A percentile compares a stretch with the other conserved stretches of the same genome.
Evolutionary conservation across 2,329 filamentous ascomycete species (phyloP).

Genomic region (Stagonosporopsis chrysanthemi): DNA sequence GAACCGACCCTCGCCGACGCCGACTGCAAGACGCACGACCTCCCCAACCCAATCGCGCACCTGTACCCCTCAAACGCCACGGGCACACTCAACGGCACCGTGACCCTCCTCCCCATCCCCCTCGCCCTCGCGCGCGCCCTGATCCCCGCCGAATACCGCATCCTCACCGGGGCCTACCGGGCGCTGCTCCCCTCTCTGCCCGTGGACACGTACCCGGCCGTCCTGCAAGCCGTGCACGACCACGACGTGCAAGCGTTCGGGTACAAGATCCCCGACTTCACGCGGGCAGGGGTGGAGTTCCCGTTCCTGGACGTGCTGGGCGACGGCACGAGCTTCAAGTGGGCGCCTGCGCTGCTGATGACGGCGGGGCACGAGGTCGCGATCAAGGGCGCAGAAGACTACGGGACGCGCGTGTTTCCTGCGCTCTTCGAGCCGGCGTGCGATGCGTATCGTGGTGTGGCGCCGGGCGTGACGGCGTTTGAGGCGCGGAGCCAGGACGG

Average conservation of each 20-base stretch:
- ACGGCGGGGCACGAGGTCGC: constrained; percentile 54
- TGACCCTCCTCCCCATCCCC: constrained; percentile 61
- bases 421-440: constrained; percentile 58
- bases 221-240: constrained; percentile 60
- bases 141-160: constrained; percentile 59
- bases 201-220: constrained; percentile 61
- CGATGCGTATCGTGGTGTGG: constrained; percentile 55
- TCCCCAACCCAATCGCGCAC: constrained; percentile 59
- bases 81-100: constrained; percentile 63
- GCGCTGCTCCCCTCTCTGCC: constrained; percentile 59
- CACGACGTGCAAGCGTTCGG: constrained; percentile 59
- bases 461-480: constrained; percentile 24
- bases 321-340: constrained; percentile 61
- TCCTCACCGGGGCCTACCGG: constrained; percentile 60
- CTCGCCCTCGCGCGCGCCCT: constrained; percentile 56
- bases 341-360: constrained; percentile 59
- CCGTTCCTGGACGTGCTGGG: constrained; percentile 63
- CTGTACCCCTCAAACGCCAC: constrained; percentile 59
- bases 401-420: constrained; percentile 56
- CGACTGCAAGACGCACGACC: constrained; percentile 38
- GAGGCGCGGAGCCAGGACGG: constrained; percentile 27
- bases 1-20: neutral
- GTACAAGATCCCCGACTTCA: constrained; percentile 57
- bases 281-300: constrained; percentile 60
- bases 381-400: constrained; percentile 55